These are phyloP conservation scores for Emericellopsis terricola DNA, from an alignment of 495 filamentous ascomycete genomes.

Conservation along the genomic window DNA sequence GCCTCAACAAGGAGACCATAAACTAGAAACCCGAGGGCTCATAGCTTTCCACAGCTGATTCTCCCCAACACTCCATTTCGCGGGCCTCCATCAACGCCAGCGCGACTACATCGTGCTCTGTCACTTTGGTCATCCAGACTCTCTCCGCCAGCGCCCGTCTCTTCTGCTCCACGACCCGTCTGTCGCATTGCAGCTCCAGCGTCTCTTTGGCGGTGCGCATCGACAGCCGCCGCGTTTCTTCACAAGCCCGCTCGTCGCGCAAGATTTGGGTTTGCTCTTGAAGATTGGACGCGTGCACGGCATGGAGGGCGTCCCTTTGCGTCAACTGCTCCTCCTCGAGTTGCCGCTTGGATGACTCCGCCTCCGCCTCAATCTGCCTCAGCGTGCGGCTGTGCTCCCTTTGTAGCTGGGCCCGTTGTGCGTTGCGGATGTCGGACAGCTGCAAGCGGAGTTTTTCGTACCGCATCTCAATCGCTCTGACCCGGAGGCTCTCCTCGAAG, in stretches of 20 bases:
- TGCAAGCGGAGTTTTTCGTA: too few species aligned
- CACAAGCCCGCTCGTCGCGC: constrained; percentile 7
- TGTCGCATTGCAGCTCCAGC: constrained; percentile 4
- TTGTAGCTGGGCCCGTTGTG: too few species aligned
- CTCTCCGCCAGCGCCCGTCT: constrained; percentile 10
- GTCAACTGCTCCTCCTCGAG: constrained; percentile 8
- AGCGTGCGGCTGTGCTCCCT: background rate
- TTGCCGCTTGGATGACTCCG: constrained; percentile 3
- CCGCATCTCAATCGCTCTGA: too few species aligned
- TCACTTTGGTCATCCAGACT: constrained; percentile 12
- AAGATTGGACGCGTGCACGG: too few species aligned
- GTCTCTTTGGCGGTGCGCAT: constrained; percentile 9
- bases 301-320: too few species aligned
- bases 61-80: constrained; percentile 15
- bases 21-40: too few species aligned
- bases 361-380: constrained; percentile 4
- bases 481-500: too few species aligned
- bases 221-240: constrained; percentile 11
- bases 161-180: constrained; percentile 5
- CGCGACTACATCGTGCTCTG: constrained; percentile 12
- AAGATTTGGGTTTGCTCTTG: too few species aligned
- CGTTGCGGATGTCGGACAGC: too few species aligned
- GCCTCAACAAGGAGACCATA: too few species aligned
- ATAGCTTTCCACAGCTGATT: too few species aligned
- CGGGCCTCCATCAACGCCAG: constrained; percentile 12